Base-by-base conservation (phyloP, 2,329 filamentous ascomycete genomes). In the Meredithiella fracta region DNA sequence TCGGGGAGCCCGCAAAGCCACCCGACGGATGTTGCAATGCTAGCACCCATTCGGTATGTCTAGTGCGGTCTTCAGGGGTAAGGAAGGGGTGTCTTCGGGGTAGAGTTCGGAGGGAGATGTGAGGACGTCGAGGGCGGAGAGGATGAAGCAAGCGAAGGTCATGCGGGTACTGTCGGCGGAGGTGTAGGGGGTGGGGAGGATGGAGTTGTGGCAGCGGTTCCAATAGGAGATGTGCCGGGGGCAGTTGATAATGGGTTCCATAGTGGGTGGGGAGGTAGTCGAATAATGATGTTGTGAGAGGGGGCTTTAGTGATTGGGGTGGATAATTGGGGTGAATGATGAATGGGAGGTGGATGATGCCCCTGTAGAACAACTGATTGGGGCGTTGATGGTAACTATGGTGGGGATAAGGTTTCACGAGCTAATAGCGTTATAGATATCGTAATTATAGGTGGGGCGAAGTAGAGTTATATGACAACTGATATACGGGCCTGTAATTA, bases 151-250 rank as follows among this genome's bases (percentile, higher is more conserved):
- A 62, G 82, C 89, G 55, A 97, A 80, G 3, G 85, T 85, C 73
- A 97, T 85, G 63, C 92, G 89, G 64, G 84, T 91, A 62, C 88
- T 88, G 71, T 98, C 92, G 67, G 85, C 92, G 66, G 82, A 76
- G 15, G 86, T 94, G 72, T 97, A 98, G 60, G 80, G 76, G 49
- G 82, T 77, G 0, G 92, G 92, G 5, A 98, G 80, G 60, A 84
- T 77, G 23, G 83, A 84, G 66, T 84, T 85, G 61, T 92, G 77
- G 67, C 91, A 96, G 65, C 90, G 83, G 61, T 89, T 79, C 83
- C 90, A 98, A 76, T 96, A 98, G 65, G 85, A 87, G 66, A 92
- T 73, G 67, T 98, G 92, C 57, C 75, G 77, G 51, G 78, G 72
- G 58, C 74, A 79, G 65, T 85, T 72, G 60, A 85, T 59, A 23